phyloP scores from a whole-genome alignment of 1,139 yeast species.

The Magnusiomyces magnusii region DNA sequence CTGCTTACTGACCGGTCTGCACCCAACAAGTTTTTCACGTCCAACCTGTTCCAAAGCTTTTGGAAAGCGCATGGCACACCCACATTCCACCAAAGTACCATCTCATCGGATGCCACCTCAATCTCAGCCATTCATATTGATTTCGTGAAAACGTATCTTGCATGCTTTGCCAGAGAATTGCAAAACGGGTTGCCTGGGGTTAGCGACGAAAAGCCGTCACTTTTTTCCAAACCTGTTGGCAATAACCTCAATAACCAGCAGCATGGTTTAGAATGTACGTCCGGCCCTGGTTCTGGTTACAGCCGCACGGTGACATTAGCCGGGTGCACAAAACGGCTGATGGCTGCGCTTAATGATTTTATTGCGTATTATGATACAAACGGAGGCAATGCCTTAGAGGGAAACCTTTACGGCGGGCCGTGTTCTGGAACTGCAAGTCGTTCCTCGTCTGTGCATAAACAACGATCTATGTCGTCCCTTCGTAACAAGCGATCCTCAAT shows the following conservation, averaged over 20 bases:
- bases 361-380: conserved; percentile 3
- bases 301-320: background rate
- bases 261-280: background rate
- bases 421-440: background rate
- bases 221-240: background rate
- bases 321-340: background rate
- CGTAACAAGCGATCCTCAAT: background rate
- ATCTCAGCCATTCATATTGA: background rate
- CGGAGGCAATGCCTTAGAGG: background rate
- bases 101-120: background rate
- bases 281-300: conserved; percentile 1
- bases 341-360: conserved; percentile 2
- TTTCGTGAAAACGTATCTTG: conserved; percentile 1
- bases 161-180: conserved; percentile 3
- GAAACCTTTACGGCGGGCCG: background rate
- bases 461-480: background rate
- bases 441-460: background rate
- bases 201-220: background rate
- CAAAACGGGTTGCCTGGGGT: background rate
- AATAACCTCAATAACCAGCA: background rate
- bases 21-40: background rate
- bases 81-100: background rate
- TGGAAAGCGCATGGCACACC: conserved; percentile 5
- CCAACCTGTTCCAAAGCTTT: conserved; percentile 2
- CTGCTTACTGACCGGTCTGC: conserved; percentile 2